Conservation (phyloP, 176 grass and related monocot genomes). For the Oryza officinalis region DNA sequence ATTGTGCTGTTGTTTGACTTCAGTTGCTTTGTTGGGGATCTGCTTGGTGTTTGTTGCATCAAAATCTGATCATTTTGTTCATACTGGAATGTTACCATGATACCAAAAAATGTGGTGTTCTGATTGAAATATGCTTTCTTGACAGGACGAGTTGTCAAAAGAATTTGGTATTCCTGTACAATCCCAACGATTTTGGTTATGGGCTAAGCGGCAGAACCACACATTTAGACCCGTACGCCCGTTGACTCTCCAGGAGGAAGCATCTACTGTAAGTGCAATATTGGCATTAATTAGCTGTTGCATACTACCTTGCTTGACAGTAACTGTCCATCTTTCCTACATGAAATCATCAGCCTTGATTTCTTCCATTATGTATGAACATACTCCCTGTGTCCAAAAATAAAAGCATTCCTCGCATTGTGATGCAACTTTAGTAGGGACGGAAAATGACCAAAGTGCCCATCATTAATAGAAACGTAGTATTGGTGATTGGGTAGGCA, state of each 20-base stretch:
- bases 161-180: slow-evolving; percentile 56
- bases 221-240: slow-evolving; percentile 58
- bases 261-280: slow-evolving; percentile 49
- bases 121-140: slow-evolving; percentile 30
- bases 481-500: no score
- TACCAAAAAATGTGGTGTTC: neutral
- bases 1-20: neutral
- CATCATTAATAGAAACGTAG: no score
- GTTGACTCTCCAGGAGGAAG: slow-evolving; percentile 53
- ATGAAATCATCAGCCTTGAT: neutral
- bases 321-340: neutral
- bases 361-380: neutral
- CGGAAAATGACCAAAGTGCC: no score
- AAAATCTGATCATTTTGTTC: neutral
- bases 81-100: neutral
- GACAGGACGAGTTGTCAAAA: slow-evolving; percentile 62
- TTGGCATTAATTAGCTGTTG: slow-evolving; percentile 3
- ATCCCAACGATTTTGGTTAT: slow-evolving; percentile 73
- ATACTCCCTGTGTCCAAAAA: no score
- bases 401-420: no score
- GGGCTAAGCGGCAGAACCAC: slow-evolving; percentile 64
- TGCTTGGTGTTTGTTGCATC: neutral
- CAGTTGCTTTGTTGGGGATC: neutral
- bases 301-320: neutral
- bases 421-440: no score